These are phyloP conservation scores for Umbelopsis sp. DNA, from an alignment of 192 early-diverging fungal genomes.

Conservation along the genomic window DNA sequence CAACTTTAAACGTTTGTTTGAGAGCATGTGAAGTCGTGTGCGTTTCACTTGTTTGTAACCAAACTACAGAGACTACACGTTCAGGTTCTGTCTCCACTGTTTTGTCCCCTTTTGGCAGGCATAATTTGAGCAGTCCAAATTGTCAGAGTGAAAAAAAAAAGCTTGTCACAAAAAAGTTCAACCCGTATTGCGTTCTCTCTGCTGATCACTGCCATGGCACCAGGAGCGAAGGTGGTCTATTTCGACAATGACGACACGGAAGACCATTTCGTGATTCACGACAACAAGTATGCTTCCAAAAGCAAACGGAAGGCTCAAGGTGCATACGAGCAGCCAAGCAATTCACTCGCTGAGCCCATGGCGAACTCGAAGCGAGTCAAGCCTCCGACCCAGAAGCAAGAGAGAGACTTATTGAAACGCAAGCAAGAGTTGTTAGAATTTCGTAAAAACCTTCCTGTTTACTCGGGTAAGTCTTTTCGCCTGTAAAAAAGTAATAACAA, in stretches of 20 bases:
- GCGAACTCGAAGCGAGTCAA: background rate
- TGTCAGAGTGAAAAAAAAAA: background rate
- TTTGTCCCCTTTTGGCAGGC: background rate
- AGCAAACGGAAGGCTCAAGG: background rate
- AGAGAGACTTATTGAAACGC: background rate
- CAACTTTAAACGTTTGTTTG: too few species aligned
- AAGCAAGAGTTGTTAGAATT: slow-evolving; percentile 29
- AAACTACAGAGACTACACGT: too few species aligned
- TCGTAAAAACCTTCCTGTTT: slow-evolving; percentile 56
- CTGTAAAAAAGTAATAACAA: slow-evolving; percentile 5
- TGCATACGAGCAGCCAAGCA: background rate
- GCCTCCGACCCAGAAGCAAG: slow-evolving; percentile 4
- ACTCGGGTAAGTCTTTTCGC: slow-evolving; percentile 43
- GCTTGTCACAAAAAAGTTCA: slow-evolving; percentile 10
- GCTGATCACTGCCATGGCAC: background rate
- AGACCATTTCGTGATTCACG: slow-evolving; percentile 5
- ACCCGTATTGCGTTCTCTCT: background rate
- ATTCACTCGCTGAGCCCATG: background rate
- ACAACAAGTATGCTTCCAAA: slow-evolving; percentile 11
- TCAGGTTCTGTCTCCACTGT: too few species aligned
- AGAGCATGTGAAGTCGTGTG: too few species aligned
- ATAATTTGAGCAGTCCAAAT: background rate
- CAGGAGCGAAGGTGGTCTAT: slow-evolving; percentile 9
- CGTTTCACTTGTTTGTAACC: too few species aligned
- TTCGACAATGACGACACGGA: slow-evolving; percentile 6